Evolutionary conservation across 192 early-diverging fungal species (phyloP).

Genomic region (Allomyces javanicus): DNA sequence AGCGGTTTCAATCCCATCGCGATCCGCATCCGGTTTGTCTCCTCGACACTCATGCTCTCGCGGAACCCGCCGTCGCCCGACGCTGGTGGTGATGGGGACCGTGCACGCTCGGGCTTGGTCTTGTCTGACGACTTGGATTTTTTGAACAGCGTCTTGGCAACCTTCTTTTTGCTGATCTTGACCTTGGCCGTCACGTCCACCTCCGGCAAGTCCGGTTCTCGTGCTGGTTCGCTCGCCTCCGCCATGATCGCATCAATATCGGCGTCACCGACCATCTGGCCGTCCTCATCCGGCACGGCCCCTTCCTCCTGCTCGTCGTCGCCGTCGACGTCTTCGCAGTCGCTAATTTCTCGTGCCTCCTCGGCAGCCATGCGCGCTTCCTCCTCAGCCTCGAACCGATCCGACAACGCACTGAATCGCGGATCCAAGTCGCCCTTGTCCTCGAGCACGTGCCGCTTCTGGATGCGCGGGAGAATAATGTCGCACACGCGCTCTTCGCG

Average conservation of each 20-base stretch:
- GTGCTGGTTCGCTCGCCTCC: too few species aligned
- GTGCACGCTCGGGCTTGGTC: too few species aligned
- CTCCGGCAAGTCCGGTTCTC: too few species aligned
- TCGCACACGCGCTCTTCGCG: constrained; percentile 62
- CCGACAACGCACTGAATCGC: constrained; percentile 53
- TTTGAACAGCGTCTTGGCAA: neutral
- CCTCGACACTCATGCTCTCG: neutral
- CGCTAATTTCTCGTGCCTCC: neutral
- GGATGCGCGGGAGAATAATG: constrained; percentile 68
- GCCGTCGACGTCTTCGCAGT: neutral
- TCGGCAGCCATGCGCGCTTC: neutral
- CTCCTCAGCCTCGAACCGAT: constrained; percentile 3
- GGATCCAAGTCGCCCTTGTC: constrained; percentile 66
- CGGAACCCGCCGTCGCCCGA: neutral
- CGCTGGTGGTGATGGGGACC: too few species aligned
- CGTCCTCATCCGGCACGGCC: neutral
- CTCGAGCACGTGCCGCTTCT: constrained; percentile 59
- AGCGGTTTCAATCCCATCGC: neutral
- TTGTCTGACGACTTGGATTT: neutral
- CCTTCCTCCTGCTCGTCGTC: neutral
- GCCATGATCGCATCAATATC: too few species aligned
- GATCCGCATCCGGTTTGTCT: neutral
- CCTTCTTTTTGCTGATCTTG: neutral
- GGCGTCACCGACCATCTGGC: neutral
- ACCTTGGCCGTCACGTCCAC: neutral